Evolutionary conservation across 2,329 filamentous ascomycete genomes (phyloP), one percentile per base, ranked within the genome.

Genomic region (Laburnicola sp.): DNA sequence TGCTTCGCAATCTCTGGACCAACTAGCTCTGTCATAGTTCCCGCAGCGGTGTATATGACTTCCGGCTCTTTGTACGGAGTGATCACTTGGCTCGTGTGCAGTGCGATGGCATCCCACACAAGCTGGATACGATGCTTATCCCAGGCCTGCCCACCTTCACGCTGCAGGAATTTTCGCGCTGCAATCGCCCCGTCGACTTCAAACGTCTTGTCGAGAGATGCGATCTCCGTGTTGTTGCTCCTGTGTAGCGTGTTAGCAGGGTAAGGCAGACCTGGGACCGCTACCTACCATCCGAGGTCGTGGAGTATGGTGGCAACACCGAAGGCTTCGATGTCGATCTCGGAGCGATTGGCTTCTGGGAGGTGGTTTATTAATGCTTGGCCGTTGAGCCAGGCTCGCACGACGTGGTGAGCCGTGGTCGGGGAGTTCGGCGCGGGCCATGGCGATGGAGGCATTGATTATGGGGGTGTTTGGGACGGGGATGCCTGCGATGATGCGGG

Each of bases 161-260:
- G 56, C 55, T 45, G 69, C 45, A 30, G 34, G 44, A 22, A 78
- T 49, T 72, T 63, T 0, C 74, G 62, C 1, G 78, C 75, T 2
- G 70, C 75, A 49, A 76, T 73, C 6, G 78, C 78, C 7, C 78
- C 74, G 57, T 81, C 79, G 22, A 81, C 76, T 53, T 81, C 78
- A 59, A 81, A 81, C 4, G 77, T 72, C 28, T 75, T 76, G 59
- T 80, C 76, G 1, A 57, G 39, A 36, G 73, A 75, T 10, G 78
- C 52, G 6, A 76, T 46, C 31, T 64, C 57, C 23, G 49, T 10
- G 22, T 43, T 30, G 4, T 16, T 11, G 37, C 28, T 32, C 50
- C 44, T 52, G 27, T 31, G 22, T 45, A 9, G 27, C 3, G 8
- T 3, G 22, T 25, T 32, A 21, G 3, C 16, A 22, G 34, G 16